phyloP scores from a whole-genome alignment of 371 early-diverging fungal genomes.

The Rhizomucor pusillus region DNA sequence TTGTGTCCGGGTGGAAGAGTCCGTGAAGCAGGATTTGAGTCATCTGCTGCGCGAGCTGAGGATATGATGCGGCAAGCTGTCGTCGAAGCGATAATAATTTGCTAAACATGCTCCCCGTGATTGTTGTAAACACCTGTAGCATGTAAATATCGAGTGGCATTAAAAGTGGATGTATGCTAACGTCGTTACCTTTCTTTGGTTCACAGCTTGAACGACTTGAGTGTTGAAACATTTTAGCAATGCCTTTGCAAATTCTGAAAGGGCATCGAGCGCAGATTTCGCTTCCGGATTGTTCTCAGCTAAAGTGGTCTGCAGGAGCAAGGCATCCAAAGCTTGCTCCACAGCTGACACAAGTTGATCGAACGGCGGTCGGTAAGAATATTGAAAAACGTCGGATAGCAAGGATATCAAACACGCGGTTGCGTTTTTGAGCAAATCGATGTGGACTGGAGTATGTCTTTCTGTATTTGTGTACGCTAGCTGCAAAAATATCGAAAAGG shows the following conservation, averaged over 20 bases:
- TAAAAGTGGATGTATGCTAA: too few species aligned
- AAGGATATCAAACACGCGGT: slow-evolving; percentile 17
- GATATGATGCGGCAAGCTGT: background rate
- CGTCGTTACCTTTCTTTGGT: slow-evolving; percentile 34
- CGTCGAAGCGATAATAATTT: slow-evolving; percentile 21
- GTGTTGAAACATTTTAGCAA: slow-evolving; percentile 23
- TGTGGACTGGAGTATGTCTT: slow-evolving; percentile 3
- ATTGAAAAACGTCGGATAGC: slow-evolving; percentile 23
- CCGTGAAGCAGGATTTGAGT: slow-evolving; percentile 25
- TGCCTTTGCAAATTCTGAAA: slow-evolving; percentile 14
- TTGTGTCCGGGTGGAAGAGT: slow-evolving; percentile 39
- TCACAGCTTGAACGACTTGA: slow-evolving; percentile 32
- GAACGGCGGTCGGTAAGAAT: slow-evolving; percentile 36
- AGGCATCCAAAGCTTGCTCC: slow-evolving; percentile 20
- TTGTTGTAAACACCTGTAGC: slow-evolving; percentile 26
- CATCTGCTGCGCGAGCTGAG: slow-evolving; percentile 7
- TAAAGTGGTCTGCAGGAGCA: slow-evolving; percentile 11
- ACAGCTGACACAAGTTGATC: slow-evolving; percentile 32
- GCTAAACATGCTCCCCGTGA: slow-evolving; percentile 27
- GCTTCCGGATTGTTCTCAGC: background rate
- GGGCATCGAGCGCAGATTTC: slow-evolving; percentile 1
- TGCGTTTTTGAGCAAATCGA: slow-evolving; percentile 10
- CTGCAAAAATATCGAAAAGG: slow-evolving; percentile 23
- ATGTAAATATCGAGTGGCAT: too few species aligned
- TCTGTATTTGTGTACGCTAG: slow-evolving; percentile 12